Base-by-base conservation (phyloP, 2,329 filamentous ascomycete species). In the Geosmithia flava region DNA sequence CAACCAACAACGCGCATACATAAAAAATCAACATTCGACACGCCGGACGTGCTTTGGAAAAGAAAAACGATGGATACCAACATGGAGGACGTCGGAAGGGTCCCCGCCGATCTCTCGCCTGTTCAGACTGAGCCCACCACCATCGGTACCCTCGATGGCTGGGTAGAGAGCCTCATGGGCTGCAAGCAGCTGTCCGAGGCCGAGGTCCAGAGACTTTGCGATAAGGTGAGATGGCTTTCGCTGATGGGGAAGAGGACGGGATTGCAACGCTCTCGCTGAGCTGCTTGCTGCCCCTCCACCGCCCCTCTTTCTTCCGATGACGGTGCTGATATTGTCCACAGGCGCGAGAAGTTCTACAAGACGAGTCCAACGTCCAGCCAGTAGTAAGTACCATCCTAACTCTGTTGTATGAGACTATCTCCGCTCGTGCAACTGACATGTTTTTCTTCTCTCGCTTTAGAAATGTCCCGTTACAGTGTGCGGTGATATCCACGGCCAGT, bases 401-500 rank as follows among this genome's bases (percentile, higher is more conserved):
- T 52, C 33, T 44, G 46, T 20, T 51, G 46, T 47, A 53, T 49
- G 45, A 51, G 48, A 49, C 46, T 49, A 49, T 23, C 42, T 44
- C 6, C 4, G 6, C 6, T 17, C 15, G 41, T 50, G 55, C 11
- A 7, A 52, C 64, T 67, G 57, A 63, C 58, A 41, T 50, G 50
- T 53, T 45, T 53, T 37, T 56, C 17, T 37, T 37, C 11, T 13
- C 33, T 13, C 33, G 3, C 10, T 3, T 3, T 54, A 90, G 85
- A 96, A 96, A 91, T 97, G 91, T 67, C 93, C 93, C 43, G 93
- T 97, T 56, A 98, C 93, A 49, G 93, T 98, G 53, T 97, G 93
- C 68, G 93, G 93, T 66, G 93, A 98, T 70, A 98, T 98, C 65
- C 93, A 98, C 69, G 93, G 93, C 56, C 93, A 98, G 70, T 97